A percentile compares a stretch with the other conserved stretches of the same genome.
These are phyloP conservation scores for Elsinoe australis DNA, from an alignment of 2,329 filamentous ascomycete genomes.

Conservation along the genomic window DNA sequence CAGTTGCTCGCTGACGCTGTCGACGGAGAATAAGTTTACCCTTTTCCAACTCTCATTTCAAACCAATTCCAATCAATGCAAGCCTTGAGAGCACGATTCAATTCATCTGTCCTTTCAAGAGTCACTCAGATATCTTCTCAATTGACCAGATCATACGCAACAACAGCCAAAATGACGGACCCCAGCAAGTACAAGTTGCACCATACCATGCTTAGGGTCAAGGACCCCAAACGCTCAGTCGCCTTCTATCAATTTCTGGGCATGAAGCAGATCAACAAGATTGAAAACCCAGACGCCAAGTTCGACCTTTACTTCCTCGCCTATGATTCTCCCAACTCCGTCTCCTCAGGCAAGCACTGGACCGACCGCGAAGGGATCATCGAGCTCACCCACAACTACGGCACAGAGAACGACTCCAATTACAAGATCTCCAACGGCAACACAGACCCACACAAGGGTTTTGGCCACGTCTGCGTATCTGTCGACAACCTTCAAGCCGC, in stretches of 20 bases:
- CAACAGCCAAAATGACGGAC: constrained; percentile 49
- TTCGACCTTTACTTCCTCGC: constrained; percentile 95
- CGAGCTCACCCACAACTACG: constrained; percentile 78
- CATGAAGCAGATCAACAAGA: constrained; percentile 72
- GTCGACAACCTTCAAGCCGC: constrained; percentile 69
- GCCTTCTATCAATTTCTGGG: constrained; percentile 93
- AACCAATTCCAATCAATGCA: constrained; percentile 7
- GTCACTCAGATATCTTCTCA: not conserved
- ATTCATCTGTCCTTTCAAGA: not conserved
- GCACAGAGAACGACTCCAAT: constrained; percentile 74
- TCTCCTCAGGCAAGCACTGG: constrained; percentile 67
- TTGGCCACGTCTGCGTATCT: constrained; percentile 75
- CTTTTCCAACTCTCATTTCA: not conserved
- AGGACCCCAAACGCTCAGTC: constrained; percentile 72
- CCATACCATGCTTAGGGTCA: constrained; percentile 63
- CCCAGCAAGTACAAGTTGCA: constrained; percentile 58
- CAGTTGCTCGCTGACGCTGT: not conserved
- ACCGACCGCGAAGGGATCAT: constrained; percentile 73
- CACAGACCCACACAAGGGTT: constrained; percentile 71
- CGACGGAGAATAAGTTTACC: not conserved
- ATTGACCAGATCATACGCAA: constrained; percentile 16
- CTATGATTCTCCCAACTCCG: constrained; percentile 68
- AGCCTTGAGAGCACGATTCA: constrained; percentile 8
- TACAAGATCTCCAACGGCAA: constrained; percentile 86
- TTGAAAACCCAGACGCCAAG: constrained; percentile 76